Evolutionary conservation across 768 basidiomycete genomes (phyloP), one percentile per base, ranked within the genome.

Genomic region (Suillus fuscotomentosus): DNA sequence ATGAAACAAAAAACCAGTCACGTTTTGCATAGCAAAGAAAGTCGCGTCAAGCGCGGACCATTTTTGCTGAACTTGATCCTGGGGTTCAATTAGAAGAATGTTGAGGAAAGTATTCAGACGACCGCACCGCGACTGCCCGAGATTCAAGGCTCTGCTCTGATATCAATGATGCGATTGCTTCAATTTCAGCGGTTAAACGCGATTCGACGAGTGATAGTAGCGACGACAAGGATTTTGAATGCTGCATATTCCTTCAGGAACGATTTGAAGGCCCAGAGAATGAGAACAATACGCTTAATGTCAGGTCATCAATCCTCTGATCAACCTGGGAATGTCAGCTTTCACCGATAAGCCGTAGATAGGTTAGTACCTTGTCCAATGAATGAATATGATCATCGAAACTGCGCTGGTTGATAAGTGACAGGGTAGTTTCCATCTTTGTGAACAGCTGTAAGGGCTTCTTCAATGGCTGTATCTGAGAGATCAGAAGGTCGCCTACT

Each of bases 51-150:
- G 56, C 50, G 67, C 60, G 20, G 64, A 65, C 64, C 80, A 69
- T 43, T 67, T 71, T 31, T 67, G 69, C 43, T 77, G 75, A 42
- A 77, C 55, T 22, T 73, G 70, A 62, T 68, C 70, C 78, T 80
- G 60, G 27, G 14, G 67, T 41, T 27, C 14, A 22, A 59, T 73
- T 51, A 66, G 62, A 38, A 53, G n/a, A 54, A 63, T 50, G 55
- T 22, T 24, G 42, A 63, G 39, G 48, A 62, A 22, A 63, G 34
- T 38, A 45, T 41, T 41, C 24, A 59, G 24, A 27, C 51, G 20
- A 45, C 67, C 76, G 53, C 51, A 75, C 75, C 42, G 69, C 66
- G 13, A 54, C 62, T 15, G 41, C 57, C 57, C 5, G 57, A 59
- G 39, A 59, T 27, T 20, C 24, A 42, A 59, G 41, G 24, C 57